Evolutionary conservation across 805 yeast species (phyloP).

Genomic region (Pichia kluyveri): DNA sequence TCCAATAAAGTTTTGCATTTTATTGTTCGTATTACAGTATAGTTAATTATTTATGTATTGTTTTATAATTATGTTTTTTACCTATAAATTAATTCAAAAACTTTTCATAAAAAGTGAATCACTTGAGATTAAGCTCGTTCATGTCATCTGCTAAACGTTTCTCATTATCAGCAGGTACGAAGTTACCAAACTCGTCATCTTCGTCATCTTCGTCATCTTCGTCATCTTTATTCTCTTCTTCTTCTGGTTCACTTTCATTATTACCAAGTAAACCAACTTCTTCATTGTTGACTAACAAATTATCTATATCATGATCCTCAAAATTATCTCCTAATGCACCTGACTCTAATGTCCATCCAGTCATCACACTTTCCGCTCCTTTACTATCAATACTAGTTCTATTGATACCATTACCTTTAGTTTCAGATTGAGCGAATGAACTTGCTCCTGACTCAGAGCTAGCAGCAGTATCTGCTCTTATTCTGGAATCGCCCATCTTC

Average conservation of each 20-base stretch:
- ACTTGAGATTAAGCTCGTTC: no score
- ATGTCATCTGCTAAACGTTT: neutral
- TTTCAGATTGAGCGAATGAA: neutral
- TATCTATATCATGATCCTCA: conserved; percentile 6
- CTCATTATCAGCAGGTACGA: conserved; percentile 17
- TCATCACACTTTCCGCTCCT: conserved; percentile 10
- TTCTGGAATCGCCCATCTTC: conserved; percentile 69
- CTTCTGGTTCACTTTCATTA: conserved; percentile 12
- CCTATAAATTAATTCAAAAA: neutral
- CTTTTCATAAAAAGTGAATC: no score
- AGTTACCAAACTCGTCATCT: conserved; percentile 29
- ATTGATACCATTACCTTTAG: neutral
- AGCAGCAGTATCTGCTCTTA: conserved; percentile 5
- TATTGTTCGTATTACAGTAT: no score
- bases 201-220: conserved; percentile 26
- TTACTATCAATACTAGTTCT: conserved; percentile 8
- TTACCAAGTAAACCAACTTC: neutral
- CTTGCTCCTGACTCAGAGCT: conserved; percentile 6
- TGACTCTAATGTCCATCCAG: conserved; percentile 7
- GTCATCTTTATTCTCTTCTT: conserved; percentile 5
- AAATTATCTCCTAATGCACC: conserved; percentile 3
- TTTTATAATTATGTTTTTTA: neutral
- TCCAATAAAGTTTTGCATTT: no score
- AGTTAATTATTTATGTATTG: neutral
- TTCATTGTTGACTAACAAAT: conserved; percentile 2